Conservation (phyloP, 164 flowering plant genomes). For the Nymphaea colorata region DNA sequence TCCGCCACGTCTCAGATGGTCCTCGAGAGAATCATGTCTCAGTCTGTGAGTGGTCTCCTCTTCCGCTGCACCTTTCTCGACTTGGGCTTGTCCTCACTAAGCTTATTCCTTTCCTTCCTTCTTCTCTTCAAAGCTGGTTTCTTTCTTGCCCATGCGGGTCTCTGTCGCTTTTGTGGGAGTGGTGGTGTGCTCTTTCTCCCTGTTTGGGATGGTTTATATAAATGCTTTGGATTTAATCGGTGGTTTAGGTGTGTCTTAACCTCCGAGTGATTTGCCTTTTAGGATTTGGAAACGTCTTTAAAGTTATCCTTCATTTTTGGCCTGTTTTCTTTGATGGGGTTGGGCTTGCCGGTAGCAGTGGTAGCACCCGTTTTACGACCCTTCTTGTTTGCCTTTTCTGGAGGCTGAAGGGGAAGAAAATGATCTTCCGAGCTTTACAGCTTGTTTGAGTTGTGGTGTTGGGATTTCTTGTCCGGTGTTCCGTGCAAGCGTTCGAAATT, state of each 20-base stretch:
- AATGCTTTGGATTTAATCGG: neutral
- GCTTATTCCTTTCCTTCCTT: neutral
- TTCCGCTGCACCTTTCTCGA: neutral
- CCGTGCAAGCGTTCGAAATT: neutral
- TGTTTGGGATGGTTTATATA: neutral
- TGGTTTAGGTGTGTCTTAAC: neutral
- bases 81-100: neutral
- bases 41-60: constrained; percentile 34
- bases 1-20: constrained; percentile 73
- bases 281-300: neutral
- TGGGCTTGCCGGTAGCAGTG: neutral
- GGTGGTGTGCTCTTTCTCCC: neutral
- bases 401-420: no score
- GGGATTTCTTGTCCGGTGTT: neutral
- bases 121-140: neutral
- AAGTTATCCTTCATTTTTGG: neutral
- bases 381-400: neutral
- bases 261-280: neutral
- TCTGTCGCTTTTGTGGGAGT: neutral
- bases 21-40: constrained; percentile 78
- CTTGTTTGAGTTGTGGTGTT: neutral
- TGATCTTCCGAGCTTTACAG: neutral
- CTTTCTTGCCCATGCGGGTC: no score
- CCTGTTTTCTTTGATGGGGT: neutral
- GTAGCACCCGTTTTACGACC: neutral